These are phyloP conservation scores for Hevea brasiliensis DNA, from an alignment of 345 rosid genomes.

Conservation along the genomic window DNA sequence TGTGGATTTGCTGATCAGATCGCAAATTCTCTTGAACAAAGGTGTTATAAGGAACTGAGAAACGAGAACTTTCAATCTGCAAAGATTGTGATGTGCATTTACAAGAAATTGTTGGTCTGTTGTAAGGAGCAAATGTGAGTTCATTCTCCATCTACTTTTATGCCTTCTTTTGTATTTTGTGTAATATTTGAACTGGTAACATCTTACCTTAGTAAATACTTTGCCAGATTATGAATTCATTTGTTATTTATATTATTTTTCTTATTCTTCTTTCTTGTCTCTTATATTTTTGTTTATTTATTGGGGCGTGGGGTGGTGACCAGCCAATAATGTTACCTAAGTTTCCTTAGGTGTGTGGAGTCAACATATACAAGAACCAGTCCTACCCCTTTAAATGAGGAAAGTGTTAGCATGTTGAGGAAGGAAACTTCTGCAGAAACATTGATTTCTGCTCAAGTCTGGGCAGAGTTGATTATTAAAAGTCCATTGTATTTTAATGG, in stretches of 20 bases:
- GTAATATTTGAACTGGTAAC: not conserved
- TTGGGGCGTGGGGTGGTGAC: not conserved
- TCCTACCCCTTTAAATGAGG: not conserved
- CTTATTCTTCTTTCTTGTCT: not conserved
- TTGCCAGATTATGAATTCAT: not conserved
- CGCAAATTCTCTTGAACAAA: conserved; percentile 79
- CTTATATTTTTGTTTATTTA: not conserved
- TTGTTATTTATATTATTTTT: not conserved
- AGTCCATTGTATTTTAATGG: no score
- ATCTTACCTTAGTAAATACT: not conserved
- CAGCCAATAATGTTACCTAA: not conserved
- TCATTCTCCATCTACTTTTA: conserved; percentile 1
- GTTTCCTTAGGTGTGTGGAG: not conserved
- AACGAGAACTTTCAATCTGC: conserved; percentile 77
- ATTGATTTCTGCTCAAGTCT: not conserved
- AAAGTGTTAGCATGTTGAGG: not conserved
- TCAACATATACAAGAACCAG: not conserved
- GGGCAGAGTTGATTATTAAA: not conserved
- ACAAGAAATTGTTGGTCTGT: conserved; percentile 70
- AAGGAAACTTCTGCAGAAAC: not conserved
- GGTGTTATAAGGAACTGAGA: conserved; percentile 97
- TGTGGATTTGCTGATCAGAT: conserved; percentile 57
- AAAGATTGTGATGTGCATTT: conserved; percentile 81
- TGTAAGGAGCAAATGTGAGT: conserved; percentile 98
- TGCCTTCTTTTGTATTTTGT: not conserved